phyloP scores from a whole-genome alignment of 2,329 filamentous ascomycete genomes.

The Pleomassaria siparia region DNA sequence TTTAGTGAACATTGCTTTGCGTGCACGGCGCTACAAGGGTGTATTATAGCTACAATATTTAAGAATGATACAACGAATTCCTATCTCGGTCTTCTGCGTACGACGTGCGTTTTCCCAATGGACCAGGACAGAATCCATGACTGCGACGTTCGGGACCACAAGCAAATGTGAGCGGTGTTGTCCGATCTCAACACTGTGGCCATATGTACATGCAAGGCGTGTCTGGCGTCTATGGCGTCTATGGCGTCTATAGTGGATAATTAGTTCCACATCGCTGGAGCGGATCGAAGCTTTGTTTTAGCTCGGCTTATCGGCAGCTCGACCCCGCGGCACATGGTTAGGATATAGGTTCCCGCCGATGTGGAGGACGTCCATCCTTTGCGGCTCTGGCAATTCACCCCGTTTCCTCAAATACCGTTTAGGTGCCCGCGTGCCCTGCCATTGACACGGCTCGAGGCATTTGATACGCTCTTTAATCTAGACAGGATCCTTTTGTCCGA shows the following conservation, averaged over 20 bases:
- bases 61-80: slow-evolving; percentile 2
- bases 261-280: too few relatives aligned
- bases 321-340: too few relatives aligned
- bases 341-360: too few relatives aligned
- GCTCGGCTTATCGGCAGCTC: slow-evolving; percentile 1
- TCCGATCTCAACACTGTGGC: not conserved
- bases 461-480: not conserved
- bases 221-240: not conserved
- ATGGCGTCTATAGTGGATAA: too few relatives aligned
- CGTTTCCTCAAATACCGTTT: not conserved
- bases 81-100: not conserved
- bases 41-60: slow-evolving; percentile 12
- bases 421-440: not conserved
- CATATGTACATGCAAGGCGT: slow-evolving; percentile 2
- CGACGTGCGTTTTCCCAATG: too few relatives aligned
- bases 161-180: not conserved
- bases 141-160: not conserved
- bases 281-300: not conserved
- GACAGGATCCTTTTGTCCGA: not conserved
- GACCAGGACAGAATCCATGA: not conserved
- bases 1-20: slow-evolving; percentile 27
- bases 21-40: slow-evolving; percentile 23
- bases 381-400: not conserved
- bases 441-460: not conserved
- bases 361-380: too few relatives aligned